Percentiles rank a stretch among this genome's conserved stretches.
Evolutionary conservation across 345 rosid genomes (phyloP).

Genomic region (Ceriops tagal): DNA sequence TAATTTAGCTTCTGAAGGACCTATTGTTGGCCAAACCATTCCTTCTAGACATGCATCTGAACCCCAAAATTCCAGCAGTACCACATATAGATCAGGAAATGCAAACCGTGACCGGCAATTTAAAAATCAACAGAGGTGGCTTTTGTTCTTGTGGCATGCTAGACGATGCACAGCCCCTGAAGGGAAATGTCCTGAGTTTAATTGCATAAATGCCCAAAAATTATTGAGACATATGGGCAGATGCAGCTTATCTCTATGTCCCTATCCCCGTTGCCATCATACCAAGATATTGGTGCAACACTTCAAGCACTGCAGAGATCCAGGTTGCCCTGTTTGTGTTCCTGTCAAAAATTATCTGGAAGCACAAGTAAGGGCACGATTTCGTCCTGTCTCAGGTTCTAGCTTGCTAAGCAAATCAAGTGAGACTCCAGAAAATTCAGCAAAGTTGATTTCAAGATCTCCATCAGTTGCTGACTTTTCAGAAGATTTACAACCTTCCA

Average conservation of each 20-base stretch:
- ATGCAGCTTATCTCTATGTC: slow-evolving; percentile 55
- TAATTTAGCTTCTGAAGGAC: slow-evolving; percentile 57
- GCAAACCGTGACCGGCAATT: slow-evolving; percentile 56
- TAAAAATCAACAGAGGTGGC: slow-evolving; percentile 78
- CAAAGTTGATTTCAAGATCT: slow-evolving; percentile 37
- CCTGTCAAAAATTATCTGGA: slow-evolving; percentile 62
- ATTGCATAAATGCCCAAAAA: slow-evolving; percentile 57
- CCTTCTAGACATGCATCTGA: slow-evolving; percentile 45
- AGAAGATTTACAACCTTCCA: slow-evolving; percentile 61
- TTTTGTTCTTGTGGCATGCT: slow-evolving; percentile 84
- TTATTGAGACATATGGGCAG: slow-evolving; percentile 75
- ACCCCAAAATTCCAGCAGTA: slow-evolving; percentile 40
- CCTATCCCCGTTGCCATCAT: slow-evolving; percentile 71
- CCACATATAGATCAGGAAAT: slow-evolving; percentile 46
- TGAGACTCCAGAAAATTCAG: slow-evolving; percentile 42
- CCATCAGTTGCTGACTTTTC: slow-evolving; percentile 41
- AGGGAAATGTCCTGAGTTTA: slow-evolving; percentile 68
- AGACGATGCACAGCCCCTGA: slow-evolving; percentile 70
- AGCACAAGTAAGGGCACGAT: slow-evolving; percentile 47
- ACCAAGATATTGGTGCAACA: slow-evolving; percentile 66
- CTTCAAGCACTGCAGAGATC: slow-evolving; percentile 57
- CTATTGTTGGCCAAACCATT: slow-evolving; percentile 40
- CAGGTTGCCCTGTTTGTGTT: slow-evolving; percentile 82
- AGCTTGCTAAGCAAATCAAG: slow-evolving; percentile 41
- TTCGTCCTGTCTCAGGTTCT: slow-evolving; percentile 39